Percentiles rank a stretch among this genome's conserved stretches.
Conservation (phyloP, 2,329 filamentous ascomycete species). For the Aspergillus cejpii region DNA sequence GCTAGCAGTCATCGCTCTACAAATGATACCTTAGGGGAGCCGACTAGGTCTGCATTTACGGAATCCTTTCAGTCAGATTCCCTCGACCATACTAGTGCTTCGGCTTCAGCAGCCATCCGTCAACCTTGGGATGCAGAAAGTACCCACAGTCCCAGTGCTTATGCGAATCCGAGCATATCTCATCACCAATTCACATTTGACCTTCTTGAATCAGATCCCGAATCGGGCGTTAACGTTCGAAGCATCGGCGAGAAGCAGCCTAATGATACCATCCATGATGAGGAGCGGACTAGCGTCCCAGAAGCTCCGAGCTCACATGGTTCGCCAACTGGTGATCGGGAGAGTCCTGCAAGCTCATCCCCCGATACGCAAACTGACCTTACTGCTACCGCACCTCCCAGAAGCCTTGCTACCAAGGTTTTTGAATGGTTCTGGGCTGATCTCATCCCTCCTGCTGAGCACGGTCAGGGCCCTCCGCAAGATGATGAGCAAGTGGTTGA, state of each 20-base stretch:
- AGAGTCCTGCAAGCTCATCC: conserved; percentile 1
- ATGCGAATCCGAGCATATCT: not conserved
- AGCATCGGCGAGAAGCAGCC: not conserved
- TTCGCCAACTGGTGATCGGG: not conserved
- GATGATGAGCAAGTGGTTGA: conserved; percentile 57
- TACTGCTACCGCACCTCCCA: conserved; percentile 13
- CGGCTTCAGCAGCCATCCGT: not conserved
- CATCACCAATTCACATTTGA: conserved; percentile 4
- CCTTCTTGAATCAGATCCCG: not conserved
- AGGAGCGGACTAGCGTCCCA: not conserved
- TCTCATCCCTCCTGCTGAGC: conserved; percentile 23
- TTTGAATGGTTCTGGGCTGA: conserved; percentile 45
- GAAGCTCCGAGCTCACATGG: not conserved
- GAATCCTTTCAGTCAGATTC: not conserved
- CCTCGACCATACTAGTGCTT: not conserved
- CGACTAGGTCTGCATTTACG: not conserved
- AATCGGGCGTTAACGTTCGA: not conserved
- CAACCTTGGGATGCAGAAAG: conserved; percentile 4
- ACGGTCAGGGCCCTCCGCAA: conserved; percentile 37
- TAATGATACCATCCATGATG: not conserved
- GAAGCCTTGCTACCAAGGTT: conserved; percentile 22
- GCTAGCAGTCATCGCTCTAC: not conserved
- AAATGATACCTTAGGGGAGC: not conserved
- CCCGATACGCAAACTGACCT: conserved; percentile 6
- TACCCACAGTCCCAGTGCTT: not conserved